These are phyloP conservation scores for Pyrenochaeta sp. DNA, from an alignment of 2,329 filamentous ascomycete species.

Conservation along the genomic window DNA sequence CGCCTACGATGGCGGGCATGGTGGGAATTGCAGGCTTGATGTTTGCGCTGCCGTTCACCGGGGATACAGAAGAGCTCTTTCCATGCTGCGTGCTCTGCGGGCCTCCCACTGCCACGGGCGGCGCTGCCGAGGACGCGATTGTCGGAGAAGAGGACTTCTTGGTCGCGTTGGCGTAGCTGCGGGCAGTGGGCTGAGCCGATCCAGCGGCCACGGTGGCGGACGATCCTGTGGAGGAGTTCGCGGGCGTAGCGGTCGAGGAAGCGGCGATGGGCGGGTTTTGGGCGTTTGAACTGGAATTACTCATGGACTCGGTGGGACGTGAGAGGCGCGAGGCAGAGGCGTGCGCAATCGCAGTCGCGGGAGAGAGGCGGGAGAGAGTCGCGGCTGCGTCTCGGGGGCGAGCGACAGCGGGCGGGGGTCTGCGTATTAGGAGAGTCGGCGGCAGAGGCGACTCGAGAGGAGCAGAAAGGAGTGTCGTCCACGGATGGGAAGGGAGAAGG, in stretches of 20 bases:
- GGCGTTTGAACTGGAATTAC: constrained; percentile 64
- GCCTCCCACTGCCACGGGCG: constrained; percentile 62
- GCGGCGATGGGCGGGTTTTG: constrained; percentile 57
- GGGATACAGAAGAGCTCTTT: constrained; percentile 63
- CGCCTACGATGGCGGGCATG: constrained; percentile 67
- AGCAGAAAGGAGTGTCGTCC: constrained; percentile 32
- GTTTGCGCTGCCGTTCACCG: constrained; percentile 86
- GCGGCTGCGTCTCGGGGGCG: constrained; percentile 44
- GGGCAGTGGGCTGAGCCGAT: constrained; percentile 63
- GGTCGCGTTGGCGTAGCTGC: constrained; percentile 67
- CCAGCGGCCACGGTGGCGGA: constrained; percentile 59
- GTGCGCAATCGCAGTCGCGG: constrained; percentile 12
- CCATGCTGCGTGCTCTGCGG: constrained; percentile 60
- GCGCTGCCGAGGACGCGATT: constrained; percentile 60
- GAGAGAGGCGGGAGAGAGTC: constrained; percentile 20
- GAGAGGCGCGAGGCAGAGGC: constrained; percentile 14
- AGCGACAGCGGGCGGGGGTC: constrained; percentile 21
- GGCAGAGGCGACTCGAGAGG: constrained; percentile 30
- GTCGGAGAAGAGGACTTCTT: constrained; percentile 60
- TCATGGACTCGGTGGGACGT: constrained; percentile 55
- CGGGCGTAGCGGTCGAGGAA: constrained; percentile 56
- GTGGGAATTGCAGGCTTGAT: constrained; percentile 73
- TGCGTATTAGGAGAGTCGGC: constrained; percentile 36
- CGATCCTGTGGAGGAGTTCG: constrained; percentile 59
- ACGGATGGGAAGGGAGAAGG: constrained; percentile 29